Percentiles rank a stretch among this genome's conserved stretches.
These are phyloP conservation scores for Alnus rubra DNA, from an alignment of 306 rosid genomes.

Conservation along the genomic window DNA sequence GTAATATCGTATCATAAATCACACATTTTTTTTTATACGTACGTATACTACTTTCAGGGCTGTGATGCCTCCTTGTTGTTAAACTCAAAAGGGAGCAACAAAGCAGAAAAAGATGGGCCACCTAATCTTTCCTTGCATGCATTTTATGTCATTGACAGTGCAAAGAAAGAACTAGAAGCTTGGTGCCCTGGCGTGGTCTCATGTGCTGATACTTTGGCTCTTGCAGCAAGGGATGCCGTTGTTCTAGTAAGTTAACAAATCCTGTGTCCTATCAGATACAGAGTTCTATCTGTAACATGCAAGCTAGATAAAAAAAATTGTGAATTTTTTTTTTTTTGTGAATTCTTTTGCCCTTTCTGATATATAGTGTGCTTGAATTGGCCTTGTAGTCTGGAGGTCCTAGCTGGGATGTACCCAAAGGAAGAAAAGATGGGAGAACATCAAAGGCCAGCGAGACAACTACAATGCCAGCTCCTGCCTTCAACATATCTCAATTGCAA, in stretches of 20 bases:
- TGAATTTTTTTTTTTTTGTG: no score
- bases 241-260: constrained; percentile 31
- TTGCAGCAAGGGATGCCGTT: constrained; percentile 60
- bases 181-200: constrained; percentile 60
- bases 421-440: constrained; percentile 67
- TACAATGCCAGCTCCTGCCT: constrained; percentile 72
- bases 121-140: constrained; percentile 54
- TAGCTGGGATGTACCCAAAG: constrained; percentile 65
- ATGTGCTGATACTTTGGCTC: constrained; percentile 55
- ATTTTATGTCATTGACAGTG: constrained; percentile 51
- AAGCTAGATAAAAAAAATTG: no score
- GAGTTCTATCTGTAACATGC: not conserved
- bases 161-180: constrained; percentile 50
- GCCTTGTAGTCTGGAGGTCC: constrained; percentile 82
- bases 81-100: constrained; percentile 42
- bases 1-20: no score
- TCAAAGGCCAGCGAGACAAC: constrained; percentile 75
- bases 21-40: not conserved
- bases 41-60: constrained; percentile 31
- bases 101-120: constrained; percentile 59
- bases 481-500: constrained; percentile 62
- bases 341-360: constrained; percentile 5
- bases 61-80: constrained; percentile 58
- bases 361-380: not conserved
- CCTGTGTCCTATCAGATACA: no score